A percentile compares a stretch with the other conserved stretches of the same genome.
These are phyloP conservation scores for Vitis cinerea DNA, from an alignment of 164 flowering plant species.

Conservation along the genomic window DNA sequence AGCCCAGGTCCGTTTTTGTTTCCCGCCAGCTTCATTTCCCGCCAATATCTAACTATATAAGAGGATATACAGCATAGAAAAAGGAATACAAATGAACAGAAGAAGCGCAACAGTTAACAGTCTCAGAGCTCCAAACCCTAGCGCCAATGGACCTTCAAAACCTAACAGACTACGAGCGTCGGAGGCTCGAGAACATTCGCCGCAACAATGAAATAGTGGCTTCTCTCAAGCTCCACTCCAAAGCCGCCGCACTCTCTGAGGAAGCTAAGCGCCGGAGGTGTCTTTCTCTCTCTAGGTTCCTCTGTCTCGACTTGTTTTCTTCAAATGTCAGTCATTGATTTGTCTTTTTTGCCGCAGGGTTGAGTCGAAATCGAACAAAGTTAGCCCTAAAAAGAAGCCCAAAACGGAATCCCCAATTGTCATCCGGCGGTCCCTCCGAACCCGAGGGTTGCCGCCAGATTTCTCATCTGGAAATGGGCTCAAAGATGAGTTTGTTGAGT, in stretches of 20 bases:
- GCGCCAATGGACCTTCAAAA: slow-evolving; percentile 40
- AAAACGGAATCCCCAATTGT: slow-evolving; percentile 44
- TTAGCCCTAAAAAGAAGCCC: slow-evolving; percentile 42
- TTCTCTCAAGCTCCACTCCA: slow-evolving; percentile 55
- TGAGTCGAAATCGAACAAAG: slow-evolving; percentile 43
- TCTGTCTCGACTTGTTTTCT: background rate
- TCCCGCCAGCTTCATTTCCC: slow-evolving; percentile 13
- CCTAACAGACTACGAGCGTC: slow-evolving; percentile 74
- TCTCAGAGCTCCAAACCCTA: background rate
- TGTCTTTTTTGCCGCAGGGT: slow-evolving; percentile 29
- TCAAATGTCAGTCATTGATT: background rate
- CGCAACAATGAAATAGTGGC: slow-evolving; percentile 64
- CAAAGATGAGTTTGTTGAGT: slow-evolving; percentile 17
- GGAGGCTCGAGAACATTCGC: slow-evolving; percentile 69
- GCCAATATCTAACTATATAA: background rate
- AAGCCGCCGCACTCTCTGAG: slow-evolving; percentile 36
- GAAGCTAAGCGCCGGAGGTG: slow-evolving; percentile 52
- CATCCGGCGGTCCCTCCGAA: slow-evolving; percentile 66
- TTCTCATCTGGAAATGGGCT: slow-evolving; percentile 23
- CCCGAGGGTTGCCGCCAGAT: slow-evolving; percentile 63
- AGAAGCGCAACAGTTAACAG: no score
- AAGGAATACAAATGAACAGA: no score
- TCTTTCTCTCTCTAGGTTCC: slow-evolving; percentile 2
- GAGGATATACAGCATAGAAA: no score
- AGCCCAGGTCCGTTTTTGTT: background rate